These are phyloP conservation scores for Hevea brasiliensis DNA, from an alignment of 345 rosid species.

Conservation along the genomic window DNA sequence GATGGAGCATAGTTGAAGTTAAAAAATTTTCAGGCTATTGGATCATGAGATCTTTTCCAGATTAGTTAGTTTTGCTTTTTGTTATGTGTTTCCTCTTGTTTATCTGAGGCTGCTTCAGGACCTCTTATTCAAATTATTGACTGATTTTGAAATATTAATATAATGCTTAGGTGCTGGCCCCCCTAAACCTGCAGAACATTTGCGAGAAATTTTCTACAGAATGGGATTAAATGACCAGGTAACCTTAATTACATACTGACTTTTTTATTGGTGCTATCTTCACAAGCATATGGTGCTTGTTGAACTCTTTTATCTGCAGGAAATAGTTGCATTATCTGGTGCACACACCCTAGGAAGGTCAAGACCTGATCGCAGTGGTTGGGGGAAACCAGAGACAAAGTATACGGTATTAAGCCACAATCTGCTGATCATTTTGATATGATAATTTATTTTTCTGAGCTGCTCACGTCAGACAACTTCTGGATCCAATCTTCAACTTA, in stretches of 20 bases:
- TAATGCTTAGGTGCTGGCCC: conserved; percentile 75
- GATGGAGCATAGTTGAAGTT: too few relatives aligned
- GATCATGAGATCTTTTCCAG: too few relatives aligned
- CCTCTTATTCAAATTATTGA: too few relatives aligned
- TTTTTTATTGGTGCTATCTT: conserved; percentile 2
- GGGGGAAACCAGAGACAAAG: conserved; percentile 96
- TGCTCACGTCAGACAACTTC: neutral
- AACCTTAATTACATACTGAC: neutral
- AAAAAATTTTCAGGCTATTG: too few relatives aligned
- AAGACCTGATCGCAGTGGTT: conserved; percentile 93
- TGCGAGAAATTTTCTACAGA: conserved; percentile 79
- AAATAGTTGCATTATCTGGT: conserved; percentile 92
- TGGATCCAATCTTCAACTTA: neutral
- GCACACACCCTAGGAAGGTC: conserved; percentile 96
- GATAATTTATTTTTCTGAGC: neutral
- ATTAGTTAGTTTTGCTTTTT: too few relatives aligned
- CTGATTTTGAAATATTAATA: neutral
- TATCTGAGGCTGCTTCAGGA: too few relatives aligned
- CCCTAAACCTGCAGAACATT: conserved; percentile 83
- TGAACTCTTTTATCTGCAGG: conserved; percentile 43
- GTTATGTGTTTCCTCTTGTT: too few relatives aligned
- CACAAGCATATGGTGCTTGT: conserved; percentile 1
- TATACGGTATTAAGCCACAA: conserved; percentile 60
- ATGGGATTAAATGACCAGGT: conserved; percentile 96
- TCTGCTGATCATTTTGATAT: neutral